Evolutionary conservation across 2,329 filamentous ascomycete genomes (phyloP), one percentile per base, ranked within the genome.

Genomic region (Epicoccum sorghinum): DNA sequence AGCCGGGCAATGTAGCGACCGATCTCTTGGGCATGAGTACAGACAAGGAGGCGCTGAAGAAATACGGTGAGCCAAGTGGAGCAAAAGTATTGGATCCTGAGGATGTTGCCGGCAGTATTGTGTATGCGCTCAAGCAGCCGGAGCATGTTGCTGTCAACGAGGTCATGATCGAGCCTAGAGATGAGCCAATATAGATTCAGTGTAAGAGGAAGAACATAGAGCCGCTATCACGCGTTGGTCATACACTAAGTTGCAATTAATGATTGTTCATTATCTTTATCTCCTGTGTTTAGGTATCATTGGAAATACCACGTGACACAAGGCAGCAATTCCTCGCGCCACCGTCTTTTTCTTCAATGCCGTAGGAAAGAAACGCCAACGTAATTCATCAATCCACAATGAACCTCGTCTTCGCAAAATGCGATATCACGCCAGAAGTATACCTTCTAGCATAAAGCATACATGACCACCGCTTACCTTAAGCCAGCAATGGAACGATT

Each of bases 61-160:
- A 91, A 73, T 93, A 86, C 66, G 90, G 89, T 32, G 86, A 89
- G 77, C 88, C 89, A 2, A 82, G 86, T 3, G 90, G 89, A 0
- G 89, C 89, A 1, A 86, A 89, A 80, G 87, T 93, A 1, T 75
- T 93, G n/a, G 83, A 88, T 60, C 79, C 89, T 0, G 83, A 86
- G 43, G 89, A 93, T 72, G 86, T 93, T 12, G 90, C 90, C 0
- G 80, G 79, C 9, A 83, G 87, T 9, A 90, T 93, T 66, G 80
- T 92, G 4, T 92, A 87, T 73, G 90, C 90, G 1, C 77, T 93
- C 14, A 83, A 83, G 56, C 89, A 92, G 78, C 89, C 89, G 0
- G 80, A 83, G 48, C 87, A 93, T 75, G 89, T 93, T 38, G 84
- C 88, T 36, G 87, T 93, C 1, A 93, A 93, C 61, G 90, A 93